Base-by-base conservation (phyloP, 108 stramenopile species). In the Mayamaea pseudoterrestris region DNA sequence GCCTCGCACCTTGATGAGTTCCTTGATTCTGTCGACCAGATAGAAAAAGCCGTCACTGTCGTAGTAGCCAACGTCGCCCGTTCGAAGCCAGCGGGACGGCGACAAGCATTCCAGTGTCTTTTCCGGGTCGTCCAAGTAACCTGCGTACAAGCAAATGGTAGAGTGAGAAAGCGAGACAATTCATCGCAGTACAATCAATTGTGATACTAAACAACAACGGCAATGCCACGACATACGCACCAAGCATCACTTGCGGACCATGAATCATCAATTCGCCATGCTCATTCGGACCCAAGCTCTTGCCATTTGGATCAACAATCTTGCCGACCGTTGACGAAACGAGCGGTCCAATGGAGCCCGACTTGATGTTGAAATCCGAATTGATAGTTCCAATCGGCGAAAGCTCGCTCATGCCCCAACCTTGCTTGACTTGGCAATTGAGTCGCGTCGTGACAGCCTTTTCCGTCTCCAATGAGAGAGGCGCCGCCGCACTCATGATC, bases 1-100 rank as follows among this genome's bases (percentile, higher is more conserved):
- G 22, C 92, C 94, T 28, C 88, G 85, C 12, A 84, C 80, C 68
- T 96, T 96, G 60, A 96, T 96, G 26, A 96, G 58, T 57, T 96
- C 94, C 75, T 96, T 94, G 41, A 86, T 65, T 16, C 94, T 63
- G 58, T 96, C 94, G 0, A 74, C 77, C 41, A 96, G 86, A 55
- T 65, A 89, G 28, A 90, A 69, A 63, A 53, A 90, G 7, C 89
- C 89, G 29, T 93, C 86, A 21, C 83, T 80, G 54, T 96, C 92
- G 39, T 92, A 78, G 32, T 74, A 57, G 6, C 76, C 86, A 11
- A 91, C 42, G 65, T 95, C 94, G 5, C 94, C 94, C 13, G 90
- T 93, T 35, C 74, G 68, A 16, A 93, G 59, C 78, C 81, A 95
- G 1, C 88, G 86, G 26, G 69, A 72, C 20, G 61, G 40, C 17